phyloP scores from a whole-genome alignment of 768 basidiomycete genomes.

The Psilocybe azurescens region DNA sequence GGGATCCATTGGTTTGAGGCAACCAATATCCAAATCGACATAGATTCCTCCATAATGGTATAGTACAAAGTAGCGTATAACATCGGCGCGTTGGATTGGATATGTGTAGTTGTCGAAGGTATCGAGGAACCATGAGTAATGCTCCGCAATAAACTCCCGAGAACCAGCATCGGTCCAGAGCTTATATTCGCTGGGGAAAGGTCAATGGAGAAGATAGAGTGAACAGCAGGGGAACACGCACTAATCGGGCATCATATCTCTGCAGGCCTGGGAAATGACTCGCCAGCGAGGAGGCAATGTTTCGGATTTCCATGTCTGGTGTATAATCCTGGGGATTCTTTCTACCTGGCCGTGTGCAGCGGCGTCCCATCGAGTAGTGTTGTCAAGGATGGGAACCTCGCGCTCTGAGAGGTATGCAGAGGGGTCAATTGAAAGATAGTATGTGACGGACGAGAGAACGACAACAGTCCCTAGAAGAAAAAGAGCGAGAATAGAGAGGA shows the following conservation, averaged over 20 bases:
- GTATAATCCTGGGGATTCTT: slow-evolving; percentile 89
- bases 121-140: slow-evolving; percentile 93
- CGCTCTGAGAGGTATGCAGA: slow-evolving; percentile 80
- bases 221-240: slow-evolving; percentile 47
- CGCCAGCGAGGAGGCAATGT: slow-evolving; percentile 84
- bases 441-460: slow-evolving; percentile 91
- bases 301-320: slow-evolving; percentile 98
- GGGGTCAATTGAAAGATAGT: slow-evolving; percentile 83
- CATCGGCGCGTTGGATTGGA: slow-evolving; percentile 94
- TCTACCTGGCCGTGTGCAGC: slow-evolving; percentile 67
- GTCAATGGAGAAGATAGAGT: slow-evolving; percentile 15
- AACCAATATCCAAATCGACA: slow-evolving; percentile 96
- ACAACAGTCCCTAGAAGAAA: slow-evolving; percentile 87
- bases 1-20: slow-evolving; percentile 83
- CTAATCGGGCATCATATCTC: slow-evolving; percentile 96
- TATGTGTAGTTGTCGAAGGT: slow-evolving; percentile 94
- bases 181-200: slow-evolving; percentile 80
- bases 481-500: slow-evolving; percentile 63
- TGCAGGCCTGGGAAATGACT: slow-evolving; percentile 80
- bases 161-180: slow-evolving; percentile 96
- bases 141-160: slow-evolving; percentile 84
- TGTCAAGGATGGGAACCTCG: slow-evolving; percentile 67
- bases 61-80: slow-evolving; percentile 97
- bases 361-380: slow-evolving; percentile 66
- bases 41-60: slow-evolving; percentile 96